Evolutionary conservation across 1,284 basidiomycete species (phyloP).

Genomic region (Pseudozyma thailandica): DNA sequence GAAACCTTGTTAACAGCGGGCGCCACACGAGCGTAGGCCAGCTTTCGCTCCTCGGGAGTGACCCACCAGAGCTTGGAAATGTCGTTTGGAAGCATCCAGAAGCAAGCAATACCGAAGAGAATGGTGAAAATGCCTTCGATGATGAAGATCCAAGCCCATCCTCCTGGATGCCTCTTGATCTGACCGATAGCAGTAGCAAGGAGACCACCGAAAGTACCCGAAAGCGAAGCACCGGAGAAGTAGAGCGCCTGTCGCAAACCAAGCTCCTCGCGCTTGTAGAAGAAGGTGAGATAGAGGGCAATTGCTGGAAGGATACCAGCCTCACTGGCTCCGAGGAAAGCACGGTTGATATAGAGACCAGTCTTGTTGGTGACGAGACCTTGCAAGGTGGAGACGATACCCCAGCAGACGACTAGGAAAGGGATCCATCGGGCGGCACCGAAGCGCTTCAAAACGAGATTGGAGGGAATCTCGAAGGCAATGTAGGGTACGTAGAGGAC

Average conservation of each 20-base stretch:
- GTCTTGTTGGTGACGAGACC: constrained; percentile 52
- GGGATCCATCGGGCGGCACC: constrained; percentile 59
- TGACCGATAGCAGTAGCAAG: constrained; percentile 57
- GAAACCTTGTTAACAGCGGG: constrained; percentile 8
- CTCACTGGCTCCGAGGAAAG: constrained; percentile 57
- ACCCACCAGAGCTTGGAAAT: constrained; percentile 53
- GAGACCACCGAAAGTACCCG: constrained; percentile 61
- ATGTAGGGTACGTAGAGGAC: constrained; percentile 66
- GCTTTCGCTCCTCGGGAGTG: constrained; percentile 39
- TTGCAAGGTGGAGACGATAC: constrained; percentile 55
- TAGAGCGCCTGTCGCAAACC: constrained; percentile 61
- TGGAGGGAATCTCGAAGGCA: constrained; percentile 59
- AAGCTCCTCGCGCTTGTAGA: constrained; percentile 61
- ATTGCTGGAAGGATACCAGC: constrained; percentile 58
- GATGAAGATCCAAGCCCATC: constrained; percentile 63
- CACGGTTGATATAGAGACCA: constrained; percentile 59
- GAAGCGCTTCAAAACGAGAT: constrained; percentile 57
- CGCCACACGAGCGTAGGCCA: constrained; percentile 52
- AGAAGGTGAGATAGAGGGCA: constrained; percentile 60
- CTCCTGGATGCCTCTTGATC: constrained; percentile 46
- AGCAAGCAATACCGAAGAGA: constrained; percentile 47
- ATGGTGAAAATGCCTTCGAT: constrained; percentile 61
- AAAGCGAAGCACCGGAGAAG: constrained; percentile 60
- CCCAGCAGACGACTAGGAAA: constrained; percentile 54
- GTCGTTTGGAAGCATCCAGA: constrained; percentile 56